Base-by-base conservation (phyloP, 2,329 filamentous ascomycete species). In the Penicillium oxalicum region DNA sequence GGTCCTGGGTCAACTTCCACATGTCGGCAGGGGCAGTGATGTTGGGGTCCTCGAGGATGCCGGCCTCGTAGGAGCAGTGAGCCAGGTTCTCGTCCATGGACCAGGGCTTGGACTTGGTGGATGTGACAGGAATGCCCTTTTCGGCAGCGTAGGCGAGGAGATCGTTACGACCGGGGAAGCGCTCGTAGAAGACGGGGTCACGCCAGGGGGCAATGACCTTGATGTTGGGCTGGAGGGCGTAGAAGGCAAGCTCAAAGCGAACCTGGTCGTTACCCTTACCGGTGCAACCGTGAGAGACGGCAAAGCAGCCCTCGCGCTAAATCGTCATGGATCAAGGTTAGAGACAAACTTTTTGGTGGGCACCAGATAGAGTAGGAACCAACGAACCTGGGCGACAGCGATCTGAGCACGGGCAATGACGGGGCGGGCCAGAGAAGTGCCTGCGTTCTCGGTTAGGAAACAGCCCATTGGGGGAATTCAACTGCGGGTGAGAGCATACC, bases 21-120 rank as follows among this genome's bases (percentile, higher is more conserved):
- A 91, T 87, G 67, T 91, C 86, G 59, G 79, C 76, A 47, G 87
- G 86, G 34, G 87, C 81, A 50, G 83, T 82, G 60, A 78, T 74
- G 64, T 71, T 59, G 50, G 80, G 79, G 59, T 82, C 70, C 58
- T 73, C 70, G 44, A 71, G 57, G 44, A 70, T 84, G 64, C 87
- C 87, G 44, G 84, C 84, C 75, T 94, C 88, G 70, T 93, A 94
- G 52, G 64, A 70, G 67, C 70, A 73, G 61, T 91, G 87, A 48
- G 83, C 85, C 60, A 88, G 57, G 61, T 71, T 72, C 58, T 68
- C 64, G 45, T 70, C 68, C 77, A 80, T 65, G 45, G 81, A 80
- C 64, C 65, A 68, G 49, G 66, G 87, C 60, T 68, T 68, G 46
- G 63, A 60, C 61, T 74, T 75, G 51, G 74, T 75, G 45, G 70